phyloP scores from a whole-genome alignment of 78 protist genomes.

The Dictyostelium brefeldianum region DNA sequence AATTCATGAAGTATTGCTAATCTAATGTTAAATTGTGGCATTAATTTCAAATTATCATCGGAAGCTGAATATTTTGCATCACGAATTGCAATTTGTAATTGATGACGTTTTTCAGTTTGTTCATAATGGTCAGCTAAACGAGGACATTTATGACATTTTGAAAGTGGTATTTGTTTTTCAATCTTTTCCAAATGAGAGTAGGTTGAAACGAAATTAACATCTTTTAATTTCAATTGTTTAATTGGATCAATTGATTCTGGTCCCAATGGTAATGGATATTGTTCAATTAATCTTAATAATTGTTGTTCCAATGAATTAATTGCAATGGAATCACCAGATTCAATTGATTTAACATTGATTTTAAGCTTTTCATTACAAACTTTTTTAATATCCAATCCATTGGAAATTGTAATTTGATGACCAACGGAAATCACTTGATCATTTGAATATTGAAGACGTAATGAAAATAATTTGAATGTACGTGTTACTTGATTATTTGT shows the following conservation, averaged over 20 bases:
- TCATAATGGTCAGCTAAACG: slow-evolving; percentile 57
- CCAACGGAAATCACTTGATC: slow-evolving; percentile 5
- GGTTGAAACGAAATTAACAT: slow-evolving; percentile 30
- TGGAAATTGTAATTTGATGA: not conserved
- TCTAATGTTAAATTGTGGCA: slow-evolving; percentile 94
- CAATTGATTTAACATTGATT: slow-evolving; percentile 36
- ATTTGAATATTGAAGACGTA: not conserved
- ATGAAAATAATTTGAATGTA: slow-evolving; percentile 27
- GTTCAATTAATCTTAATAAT: slow-evolving; percentile 35
- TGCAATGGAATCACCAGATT: not conserved
- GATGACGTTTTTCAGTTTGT: slow-evolving; percentile 1
- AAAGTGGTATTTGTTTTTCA: slow-evolving; percentile 45
- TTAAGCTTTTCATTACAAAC: slow-evolving; percentile 64
- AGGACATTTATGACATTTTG: slow-evolving; percentile 88
- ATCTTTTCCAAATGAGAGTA: slow-evolving; percentile 31
- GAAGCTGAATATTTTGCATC: slow-evolving; percentile 23
- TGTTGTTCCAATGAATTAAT: slow-evolving; percentile 37
- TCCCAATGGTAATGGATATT: slow-evolving; percentile 65
- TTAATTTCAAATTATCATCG: slow-evolving; percentile 84
- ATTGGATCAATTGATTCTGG: slow-evolving; percentile 74
- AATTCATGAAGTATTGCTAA: slow-evolving; percentile 80
- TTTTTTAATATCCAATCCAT: slow-evolving; percentile 36
- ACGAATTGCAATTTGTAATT: slow-evolving; percentile 29
- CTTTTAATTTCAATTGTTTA: slow-evolving; percentile 57
- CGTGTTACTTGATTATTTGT: slow-evolving; percentile 4